Evolutionary conservation across 2,329 filamentous ascomycete genomes (phyloP), one percentile per base, ranked within the genome.

Genomic region (Fusarium buharicum): DNA sequence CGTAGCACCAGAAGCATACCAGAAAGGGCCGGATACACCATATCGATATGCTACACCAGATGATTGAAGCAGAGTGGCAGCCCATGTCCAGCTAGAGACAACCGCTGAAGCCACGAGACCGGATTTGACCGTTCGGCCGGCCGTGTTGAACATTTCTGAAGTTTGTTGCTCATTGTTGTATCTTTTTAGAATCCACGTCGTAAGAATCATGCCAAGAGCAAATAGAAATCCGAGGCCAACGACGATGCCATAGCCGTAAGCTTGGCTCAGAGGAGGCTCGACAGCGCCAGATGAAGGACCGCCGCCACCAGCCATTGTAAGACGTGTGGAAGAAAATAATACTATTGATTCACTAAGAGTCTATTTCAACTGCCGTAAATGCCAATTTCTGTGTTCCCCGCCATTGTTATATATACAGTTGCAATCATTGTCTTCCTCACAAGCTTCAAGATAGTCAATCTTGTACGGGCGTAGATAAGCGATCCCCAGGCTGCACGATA

Each of bases 81-180:
- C 92, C 92, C 92, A 96, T 0, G 93, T 96, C 93, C 93, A 97
- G 6, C 90, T 93, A 14, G 90, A 93, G 4, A 96, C 92, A n/a
- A 97, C 93, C 14, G 92, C 93, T 6, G 91, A 91, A 11, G 91
- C 91, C 1, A 96, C 92, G 13, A 97, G 82, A 38, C 93, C 93
- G 9, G 91, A 93, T 73, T 96, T 97, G 66, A 97, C 91, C 2
- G 91, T 93, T 60, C 93, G 84, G 16, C 92, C 92, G 45, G 93
- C 93, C 0, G 93, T 96, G 63, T 85, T 93, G 81, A 97, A 97
- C 86, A 93, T 95, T 78, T 97, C 93, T 0, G 90, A 93, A 0
- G 93, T 97, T 75, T 96, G 92, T 4, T 93, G 80, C 74, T 95
- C 92, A 45, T 76, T 74, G 67, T 78, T 78, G 68, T 77, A 86